Evolutionary conservation across 495 filamentous ascomycete genomes (phyloP), one percentile per base, ranked within the genome.

Genomic region (Niebla homalea): DNA sequence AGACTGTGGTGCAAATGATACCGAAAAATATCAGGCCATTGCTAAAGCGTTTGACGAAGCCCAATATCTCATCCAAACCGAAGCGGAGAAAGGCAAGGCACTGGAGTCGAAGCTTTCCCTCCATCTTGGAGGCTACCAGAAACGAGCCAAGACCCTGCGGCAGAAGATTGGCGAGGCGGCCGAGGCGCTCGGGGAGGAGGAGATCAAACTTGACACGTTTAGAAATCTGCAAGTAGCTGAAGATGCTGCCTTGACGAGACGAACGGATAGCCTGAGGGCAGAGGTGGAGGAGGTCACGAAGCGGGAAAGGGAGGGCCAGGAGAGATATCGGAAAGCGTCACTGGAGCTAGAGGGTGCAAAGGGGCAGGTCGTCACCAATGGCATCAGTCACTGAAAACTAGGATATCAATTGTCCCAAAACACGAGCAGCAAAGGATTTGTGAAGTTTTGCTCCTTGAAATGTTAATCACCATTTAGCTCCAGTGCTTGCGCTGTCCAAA

Each of bases 31-130:
- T 45, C 66, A 78, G 43, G 57, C 76, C n/a, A 71, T 85, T 66
- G 63, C 70, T 23, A 65, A 79, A 52, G 75, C 81, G 7, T 84
- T 86, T 53, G 76, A 85, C 35, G 81, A 76, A 19, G 73, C 87
- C 7, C 80, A 93, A 61, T 75, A 83, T 29, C 70, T 74, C 8
- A 77, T 94, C 43, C 72, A 81, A 48, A 73, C 72, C 4, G 80
- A 79, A 0, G 90, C 90, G 5, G 80, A 87, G 51, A 75, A 79
- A 46, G 85, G 82, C 43, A 87, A 86, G 57, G 92, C 88, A 62
- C 68, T 89, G 11, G 89, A 98, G 64, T 94, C 94, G 71, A 96
- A 95, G 68, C 77, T 98, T n/a, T 74, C 75, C 6, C 66, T 93
- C 42, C 80, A 90, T 55, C 79, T 89, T 0, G 89, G 90, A 23